phyloP scores from a whole-genome alignment of 768 basidiomycete genomes.

The Mycena venus region DNA sequence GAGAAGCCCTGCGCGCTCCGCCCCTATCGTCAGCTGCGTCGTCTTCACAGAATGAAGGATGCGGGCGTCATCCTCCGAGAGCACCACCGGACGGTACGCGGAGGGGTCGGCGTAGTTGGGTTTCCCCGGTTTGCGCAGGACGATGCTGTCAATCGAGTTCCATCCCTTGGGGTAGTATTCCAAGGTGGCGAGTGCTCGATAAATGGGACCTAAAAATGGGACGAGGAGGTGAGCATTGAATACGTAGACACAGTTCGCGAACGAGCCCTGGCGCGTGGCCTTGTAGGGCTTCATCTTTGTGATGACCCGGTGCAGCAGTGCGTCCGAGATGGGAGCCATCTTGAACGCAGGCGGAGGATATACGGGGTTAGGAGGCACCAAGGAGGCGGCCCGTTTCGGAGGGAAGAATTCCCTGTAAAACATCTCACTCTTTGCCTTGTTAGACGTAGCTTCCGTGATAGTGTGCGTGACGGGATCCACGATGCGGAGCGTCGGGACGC shows the following conservation, averaged over 20 bases:
- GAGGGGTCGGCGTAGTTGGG: constrained; percentile 47
- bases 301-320: constrained; percentile 42
- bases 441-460: constrained; percentile 26
- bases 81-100: constrained; percentile 53
- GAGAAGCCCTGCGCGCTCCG: constrained; percentile 47
- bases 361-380: no score
- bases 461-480: background rate
- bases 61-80: constrained; percentile 45
- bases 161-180: no score
- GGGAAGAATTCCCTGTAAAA: constrained; percentile 47
- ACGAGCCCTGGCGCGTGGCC: constrained; percentile 40
- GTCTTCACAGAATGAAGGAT: constrained; percentile 21
- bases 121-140: constrained; percentile 51
- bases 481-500: constrained; percentile 40
- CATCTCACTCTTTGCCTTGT: constrained; percentile 39
- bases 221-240: constrained; percentile 38
- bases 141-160: no score
- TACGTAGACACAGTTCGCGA: constrained; percentile 48
- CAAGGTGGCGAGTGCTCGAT: no score
- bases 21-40: constrained; percentile 27
- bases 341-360: no score
- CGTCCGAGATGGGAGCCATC: constrained; percentile 37
- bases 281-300: constrained; percentile 49
- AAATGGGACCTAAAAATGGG: constrained; percentile 44
- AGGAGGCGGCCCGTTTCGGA: background rate